Evolutionary conservation across 345 rosid species (phyloP).

Genomic region (Balakata baccata): DNA sequence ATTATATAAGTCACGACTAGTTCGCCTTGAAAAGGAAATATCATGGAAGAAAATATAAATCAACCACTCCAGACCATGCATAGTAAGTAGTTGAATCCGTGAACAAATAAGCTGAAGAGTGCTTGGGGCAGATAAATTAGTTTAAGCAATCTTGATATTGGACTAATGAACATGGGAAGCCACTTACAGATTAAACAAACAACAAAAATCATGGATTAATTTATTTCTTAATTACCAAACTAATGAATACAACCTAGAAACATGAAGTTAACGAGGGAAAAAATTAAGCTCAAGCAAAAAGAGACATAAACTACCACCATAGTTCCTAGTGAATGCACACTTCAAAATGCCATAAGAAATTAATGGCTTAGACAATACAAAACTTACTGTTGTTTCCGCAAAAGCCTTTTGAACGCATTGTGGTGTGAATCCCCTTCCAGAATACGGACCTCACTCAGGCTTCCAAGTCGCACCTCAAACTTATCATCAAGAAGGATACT

Average conservation of each 20-base stretch:
- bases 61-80: no score
- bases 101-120: no score
- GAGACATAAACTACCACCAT: not conserved
- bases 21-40: no score
- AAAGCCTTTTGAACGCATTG: slow-evolving; percentile 67
- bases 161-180: no score
- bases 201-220: not conserved
- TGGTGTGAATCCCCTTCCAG: slow-evolving; percentile 86
- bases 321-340: slow-evolving; percentile 8
- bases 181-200: not conserved
- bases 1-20: no score
- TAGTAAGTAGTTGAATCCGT: no score
- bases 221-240: not conserved
- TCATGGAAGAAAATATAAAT: no score
- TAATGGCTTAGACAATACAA: slow-evolving; percentile 1
- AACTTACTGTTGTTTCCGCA: slow-evolving; percentile 89
- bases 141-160: no score
- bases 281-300: not conserved
- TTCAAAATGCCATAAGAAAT: slow-evolving; percentile 8
- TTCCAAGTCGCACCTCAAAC: slow-evolving; percentile 91
- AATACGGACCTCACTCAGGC: slow-evolving; percentile 68
- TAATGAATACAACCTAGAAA: not conserved
- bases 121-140: no score
- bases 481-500: slow-evolving; percentile 97
- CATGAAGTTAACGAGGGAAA: not conserved